phyloP scores from a whole-genome alignment of 148 eudicot species.

The Nepenthes gracilis region DNA sequence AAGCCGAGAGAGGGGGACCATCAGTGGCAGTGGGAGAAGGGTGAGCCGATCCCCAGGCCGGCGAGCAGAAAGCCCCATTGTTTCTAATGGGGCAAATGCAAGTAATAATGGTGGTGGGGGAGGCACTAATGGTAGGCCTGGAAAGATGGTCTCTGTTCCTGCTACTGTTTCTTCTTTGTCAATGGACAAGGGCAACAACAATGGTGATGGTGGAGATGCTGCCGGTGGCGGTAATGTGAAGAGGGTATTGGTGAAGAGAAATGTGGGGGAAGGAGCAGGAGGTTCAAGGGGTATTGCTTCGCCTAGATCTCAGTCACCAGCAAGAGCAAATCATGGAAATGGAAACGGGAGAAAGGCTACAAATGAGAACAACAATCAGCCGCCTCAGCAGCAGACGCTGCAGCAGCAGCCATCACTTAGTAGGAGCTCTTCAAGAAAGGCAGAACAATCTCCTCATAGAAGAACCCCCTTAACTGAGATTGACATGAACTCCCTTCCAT shows the following conservation, averaged over 20 bases:
- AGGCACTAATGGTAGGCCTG: conserved; percentile 32
- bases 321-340: conserved; percentile 9
- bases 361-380: conserved; percentile 2
- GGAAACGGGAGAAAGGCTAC: background rate
- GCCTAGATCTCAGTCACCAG: conserved; percentile 34
- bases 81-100: conserved; percentile 10
- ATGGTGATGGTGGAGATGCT: conserved; percentile 13
- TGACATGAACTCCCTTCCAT: conserved; percentile 46
- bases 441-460: conserved; percentile 72
- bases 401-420: conserved; percentile 45
- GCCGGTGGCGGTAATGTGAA: conserved; percentile 30
- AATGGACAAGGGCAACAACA: conserved; percentile 39
- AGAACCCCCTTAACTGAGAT: conserved; percentile 77
- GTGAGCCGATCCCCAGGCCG: conserved; percentile 83
- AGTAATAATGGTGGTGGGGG: conserved; percentile 13
- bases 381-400: conserved; percentile 23
- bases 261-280: conserved; percentile 24
- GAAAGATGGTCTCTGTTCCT: conserved; percentile 89
- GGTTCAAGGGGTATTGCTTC: conserved; percentile 5
- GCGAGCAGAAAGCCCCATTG: conserved; percentile 66
- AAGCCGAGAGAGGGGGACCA: conserved; percentile 39
- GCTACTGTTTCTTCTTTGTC: conserved; percentile 59
- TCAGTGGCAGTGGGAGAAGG: conserved; percentile 49
- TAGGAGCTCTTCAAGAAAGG: conserved; percentile 72
- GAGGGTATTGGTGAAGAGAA: conserved; percentile 80